These are phyloP conservation scores for Pyrenophora graminea DNA, from an alignment of 2,329 filamentous ascomycete species.

Conservation along the genomic window DNA sequence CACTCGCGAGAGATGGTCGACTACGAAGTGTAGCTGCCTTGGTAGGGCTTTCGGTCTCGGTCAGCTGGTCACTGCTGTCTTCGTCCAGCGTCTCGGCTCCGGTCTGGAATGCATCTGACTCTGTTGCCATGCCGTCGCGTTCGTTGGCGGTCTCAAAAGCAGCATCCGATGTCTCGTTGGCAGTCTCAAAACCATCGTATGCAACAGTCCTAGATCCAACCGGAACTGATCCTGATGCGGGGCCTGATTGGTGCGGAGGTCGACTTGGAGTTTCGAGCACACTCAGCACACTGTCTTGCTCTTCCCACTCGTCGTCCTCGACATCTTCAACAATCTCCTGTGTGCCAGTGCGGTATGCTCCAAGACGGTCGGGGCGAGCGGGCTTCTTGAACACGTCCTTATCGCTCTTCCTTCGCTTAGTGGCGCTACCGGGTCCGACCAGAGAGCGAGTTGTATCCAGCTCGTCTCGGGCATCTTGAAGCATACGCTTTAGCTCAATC, in stretches of 20 bases:
- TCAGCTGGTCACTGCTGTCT: constrained; percentile 78
- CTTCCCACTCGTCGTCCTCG: constrained; percentile 77
- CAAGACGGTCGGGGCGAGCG: constrained; percentile 71
- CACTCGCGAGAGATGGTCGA: constrained; percentile 51
- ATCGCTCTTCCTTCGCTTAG: constrained; percentile 61
- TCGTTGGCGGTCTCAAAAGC: constrained; percentile 78
- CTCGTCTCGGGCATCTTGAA: constrained; percentile 93
- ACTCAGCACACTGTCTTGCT: constrained; percentile 65
- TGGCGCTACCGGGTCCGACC: constrained; percentile 50
- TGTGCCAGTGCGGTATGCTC: constrained; percentile 69
- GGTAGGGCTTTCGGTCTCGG: constrained; percentile 72
- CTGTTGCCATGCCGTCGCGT: constrained; percentile 68
- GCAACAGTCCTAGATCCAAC: constrained; percentile 42
- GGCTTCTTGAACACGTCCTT: constrained; percentile 76
- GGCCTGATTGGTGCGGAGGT: constrained; percentile 28
- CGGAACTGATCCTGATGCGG: constrained; percentile 38
- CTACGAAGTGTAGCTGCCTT: constrained; percentile 39
- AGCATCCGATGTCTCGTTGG: constrained; percentile 70
- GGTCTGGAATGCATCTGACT: constrained; percentile 94
- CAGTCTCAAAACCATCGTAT: constrained; percentile 77
- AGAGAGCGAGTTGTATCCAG: constrained; percentile 69
- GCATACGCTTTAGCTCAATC: constrained; percentile 89
- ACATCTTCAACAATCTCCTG: constrained; percentile 82
- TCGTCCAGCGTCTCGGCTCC: constrained; percentile 73
- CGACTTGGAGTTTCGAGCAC: constrained; percentile 60